Evolutionary conservation across 768 basidiomycete species (phyloP).

Genomic region (Podaxis sp.): DNA sequence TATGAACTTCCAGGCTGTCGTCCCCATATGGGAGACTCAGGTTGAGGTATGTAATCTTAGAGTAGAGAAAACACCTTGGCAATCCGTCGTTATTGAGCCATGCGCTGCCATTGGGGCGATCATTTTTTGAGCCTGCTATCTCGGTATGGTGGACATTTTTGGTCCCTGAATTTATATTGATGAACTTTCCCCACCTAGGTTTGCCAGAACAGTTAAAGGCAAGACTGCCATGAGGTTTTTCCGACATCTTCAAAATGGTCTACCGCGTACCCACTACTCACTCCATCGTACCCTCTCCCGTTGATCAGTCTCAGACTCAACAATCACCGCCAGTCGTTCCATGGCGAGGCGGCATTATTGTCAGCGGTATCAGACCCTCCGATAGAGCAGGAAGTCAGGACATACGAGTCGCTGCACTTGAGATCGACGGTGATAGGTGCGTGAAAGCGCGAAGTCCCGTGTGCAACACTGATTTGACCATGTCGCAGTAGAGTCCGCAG

Average conservation of each 20-base stretch:
- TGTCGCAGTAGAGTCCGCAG: constrained; percentile 46
- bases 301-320: constrained; percentile 33
- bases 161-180: constrained; percentile 13
- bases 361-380: constrained; percentile 47
- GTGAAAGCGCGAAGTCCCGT: constrained; percentile 25
- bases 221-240: constrained; percentile 29
- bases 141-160: neutral
- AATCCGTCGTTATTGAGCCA: constrained; percentile 7
- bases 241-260: constrained; percentile 46
- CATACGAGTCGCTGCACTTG: constrained; percentile 61
- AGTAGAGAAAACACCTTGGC: constrained; percentile 1
- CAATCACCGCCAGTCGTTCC: constrained; percentile 37
- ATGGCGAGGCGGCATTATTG: constrained; percentile 58
- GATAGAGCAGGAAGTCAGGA: constrained; percentile 50
- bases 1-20: neutral
- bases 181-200: constrained; percentile 13
- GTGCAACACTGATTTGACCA: constrained; percentile 29
- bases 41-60: constrained; percentile 4
- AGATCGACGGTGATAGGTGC: constrained; percentile 73
- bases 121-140: constrained; percentile 8
- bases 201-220: constrained; percentile 41
- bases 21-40: constrained; percentile 10
- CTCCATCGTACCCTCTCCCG: constrained; percentile 56
- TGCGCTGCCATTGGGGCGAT: constrained; percentile 3
- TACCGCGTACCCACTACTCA: constrained; percentile 65